phyloP scores from a whole-genome alignment of 2,329 filamentous ascomycete species.

The Alternaria novae-zelandiae region DNA sequence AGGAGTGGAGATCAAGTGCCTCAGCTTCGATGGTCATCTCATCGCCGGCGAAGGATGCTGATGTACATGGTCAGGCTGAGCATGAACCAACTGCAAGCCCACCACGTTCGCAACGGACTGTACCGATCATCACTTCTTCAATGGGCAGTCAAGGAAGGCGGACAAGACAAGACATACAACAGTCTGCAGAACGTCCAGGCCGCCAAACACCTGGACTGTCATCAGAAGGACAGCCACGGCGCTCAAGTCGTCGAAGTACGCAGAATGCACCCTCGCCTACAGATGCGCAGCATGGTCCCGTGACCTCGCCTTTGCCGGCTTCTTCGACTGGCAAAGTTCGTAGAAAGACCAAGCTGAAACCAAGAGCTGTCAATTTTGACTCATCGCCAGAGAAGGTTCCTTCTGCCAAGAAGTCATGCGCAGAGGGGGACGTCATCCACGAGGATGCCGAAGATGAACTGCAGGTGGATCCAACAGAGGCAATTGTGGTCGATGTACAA shows the following conservation, averaged over 20 bases:
- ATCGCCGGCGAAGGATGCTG: conserved; percentile 9
- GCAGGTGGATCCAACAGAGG: not conserved
- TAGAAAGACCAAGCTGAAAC: conserved; percentile 29
- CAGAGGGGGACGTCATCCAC: not conserved
- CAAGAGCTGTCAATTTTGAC: conserved; percentile 32
- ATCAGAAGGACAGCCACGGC: not conserved
- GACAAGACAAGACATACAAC: conserved; percentile 15
- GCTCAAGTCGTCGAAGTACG: not conserved
- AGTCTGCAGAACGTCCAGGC: conserved; percentile 22
- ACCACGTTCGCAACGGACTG: conserved; percentile 7
- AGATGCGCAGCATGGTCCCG: not conserved
- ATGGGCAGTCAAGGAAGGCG: not conserved
- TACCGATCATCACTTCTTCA: conserved; percentile 9
- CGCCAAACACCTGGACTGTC: not conserved
- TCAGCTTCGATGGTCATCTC: conserved; percentile 36
- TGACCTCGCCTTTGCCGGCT: conserved; percentile 23
- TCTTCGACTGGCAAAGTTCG: conserved; percentile 38
- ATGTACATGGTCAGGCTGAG: not conserved
- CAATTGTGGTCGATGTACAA: not conserved
- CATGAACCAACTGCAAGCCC: not conserved
- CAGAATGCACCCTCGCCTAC: not conserved
- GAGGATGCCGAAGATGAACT: not conserved
- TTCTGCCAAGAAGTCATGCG: not conserved
- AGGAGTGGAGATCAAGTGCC: conserved; percentile 25
- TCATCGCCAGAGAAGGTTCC: conserved; percentile 25